phyloP scores from a whole-genome alignment of 78 protist species.

The Protostelium mycophagum region DNA sequence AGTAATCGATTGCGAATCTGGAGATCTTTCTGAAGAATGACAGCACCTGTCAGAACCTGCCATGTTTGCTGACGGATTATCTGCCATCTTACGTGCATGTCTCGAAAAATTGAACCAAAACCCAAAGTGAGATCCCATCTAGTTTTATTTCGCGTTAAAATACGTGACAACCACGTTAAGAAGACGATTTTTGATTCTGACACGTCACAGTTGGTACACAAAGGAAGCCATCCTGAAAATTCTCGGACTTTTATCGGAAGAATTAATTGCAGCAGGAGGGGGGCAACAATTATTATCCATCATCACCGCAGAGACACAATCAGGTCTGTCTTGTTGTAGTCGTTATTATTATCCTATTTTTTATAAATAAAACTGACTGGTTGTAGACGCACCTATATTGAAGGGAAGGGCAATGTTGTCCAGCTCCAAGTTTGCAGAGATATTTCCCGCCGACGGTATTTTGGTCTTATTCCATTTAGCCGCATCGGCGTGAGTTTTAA shows the following conservation, averaged over 20 bases:
- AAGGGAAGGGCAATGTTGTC: background rate
- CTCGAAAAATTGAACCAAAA: background rate
- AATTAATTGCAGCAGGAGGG: background rate
- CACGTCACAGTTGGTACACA: background rate
- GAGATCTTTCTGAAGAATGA: no score
- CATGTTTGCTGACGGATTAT: background rate
- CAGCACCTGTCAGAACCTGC: background rate
- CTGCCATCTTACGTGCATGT: background rate
- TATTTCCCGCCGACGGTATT: background rate
- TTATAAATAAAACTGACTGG: background rate
- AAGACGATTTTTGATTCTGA: no score
- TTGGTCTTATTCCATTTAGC: background rate
- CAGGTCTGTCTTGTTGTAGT: background rate
- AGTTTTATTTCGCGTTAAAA: no score
- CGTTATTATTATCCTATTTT: background rate
- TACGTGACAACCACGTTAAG: no score
- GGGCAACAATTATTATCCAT: background rate
- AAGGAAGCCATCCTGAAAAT: background rate
- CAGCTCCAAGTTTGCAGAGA: background rate
- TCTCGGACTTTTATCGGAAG: background rate
- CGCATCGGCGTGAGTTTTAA: background rate
- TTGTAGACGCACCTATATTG: background rate
- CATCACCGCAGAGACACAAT: background rate
- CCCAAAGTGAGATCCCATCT: background rate
- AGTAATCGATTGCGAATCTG: background rate